These are phyloP conservation scores for Phyllosticta citribraziliensis DNA, from an alignment of 2,329 filamentous ascomycete genomes.

Conservation along the genomic window DNA sequence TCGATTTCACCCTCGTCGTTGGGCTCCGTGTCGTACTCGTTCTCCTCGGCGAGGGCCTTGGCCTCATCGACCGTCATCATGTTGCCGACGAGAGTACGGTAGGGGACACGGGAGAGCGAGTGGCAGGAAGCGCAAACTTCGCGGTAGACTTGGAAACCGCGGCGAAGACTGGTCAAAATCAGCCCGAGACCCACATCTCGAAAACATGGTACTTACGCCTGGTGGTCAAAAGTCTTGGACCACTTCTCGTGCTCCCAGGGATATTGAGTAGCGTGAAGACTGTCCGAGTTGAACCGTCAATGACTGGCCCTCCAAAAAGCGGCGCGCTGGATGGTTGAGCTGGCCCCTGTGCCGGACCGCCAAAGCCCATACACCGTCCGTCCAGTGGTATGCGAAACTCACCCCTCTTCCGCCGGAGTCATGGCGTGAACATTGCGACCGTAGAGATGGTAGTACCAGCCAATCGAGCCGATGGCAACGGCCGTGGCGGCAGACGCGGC, in stretches of 20 bases:
- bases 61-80: constrained; percentile 96
- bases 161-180: constrained; percentile 61
- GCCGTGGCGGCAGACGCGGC: constrained; percentile 79
- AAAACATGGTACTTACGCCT: constrained; percentile 58
- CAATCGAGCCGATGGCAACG: constrained; percentile 77
- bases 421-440: constrained; percentile 78
- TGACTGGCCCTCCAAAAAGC: constrained; percentile 16
- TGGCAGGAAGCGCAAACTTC: constrained; percentile 98
- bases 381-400: constrained; percentile 39
- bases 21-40: constrained; percentile 96
- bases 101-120: constrained; percentile 88
- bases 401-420: constrained; percentile 97
- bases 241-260: constrained; percentile 92
- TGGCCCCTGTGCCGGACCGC: background rate
- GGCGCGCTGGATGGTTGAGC: background rate
- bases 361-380: constrained; percentile 2
- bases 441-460: constrained; percentile 97
- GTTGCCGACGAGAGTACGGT: constrained; percentile 80
- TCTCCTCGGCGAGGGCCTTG: constrained; percentile 93
- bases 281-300: constrained; percentile 33
- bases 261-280: constrained; percentile 83
- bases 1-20: constrained; percentile 97
- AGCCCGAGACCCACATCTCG: background rate
- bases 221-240: constrained; percentile 94
- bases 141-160: constrained; percentile 98